Evolutionary conservation across 2,329 filamentous ascomycete genomes (phyloP), one percentile per base, ranked within the genome.

Genomic region (Phialocephala sp.): DNA sequence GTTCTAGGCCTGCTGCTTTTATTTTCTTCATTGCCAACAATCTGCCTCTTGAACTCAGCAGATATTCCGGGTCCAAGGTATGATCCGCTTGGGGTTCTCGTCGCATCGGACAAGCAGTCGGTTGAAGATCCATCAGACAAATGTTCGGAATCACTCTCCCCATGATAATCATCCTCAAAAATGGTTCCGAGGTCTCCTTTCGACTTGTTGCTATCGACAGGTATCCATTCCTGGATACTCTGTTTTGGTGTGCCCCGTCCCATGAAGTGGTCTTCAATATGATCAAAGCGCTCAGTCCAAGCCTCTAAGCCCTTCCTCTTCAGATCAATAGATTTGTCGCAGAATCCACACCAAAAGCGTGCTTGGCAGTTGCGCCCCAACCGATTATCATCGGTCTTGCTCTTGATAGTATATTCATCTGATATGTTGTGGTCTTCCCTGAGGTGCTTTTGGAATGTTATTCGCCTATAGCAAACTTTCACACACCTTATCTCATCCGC

Each of bases 261-360:
- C 62, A 84, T 84, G 67, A 90, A 88, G 73, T 93, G 91, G 18
- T 85, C 77, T 65, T 93, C 92, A 69, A 97, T 94, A 73, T 97
- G 93, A 71, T 94, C 80, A 68, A 87, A 87, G 1, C 88, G 78
- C 68, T 86, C 83, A 9, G 85, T 85, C 84, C 85, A 86, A 0
- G 87, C 86, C 24, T 84, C 84, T 1, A 82, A 75, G 3, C 84
- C 82, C 36, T 79, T 78, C 24, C 80, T 79, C 36, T 79, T 66
- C 5, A 75, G 63, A 18, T 80, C 76, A 15, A 92, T 79, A 22
- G 88, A 81, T n/a, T 78, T 72, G n/a, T 79, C 73, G 76, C 93
- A 97, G 76, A 97, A 97, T 0, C 93, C 93, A 73, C 94, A 97
- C 93, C 93, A 97, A 77, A 93, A 97, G 5, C 84, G 81, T 1